Conservation (phyloP, 2,329 filamentous ascomycete species). For the Diaporthe caulivora region DNA sequence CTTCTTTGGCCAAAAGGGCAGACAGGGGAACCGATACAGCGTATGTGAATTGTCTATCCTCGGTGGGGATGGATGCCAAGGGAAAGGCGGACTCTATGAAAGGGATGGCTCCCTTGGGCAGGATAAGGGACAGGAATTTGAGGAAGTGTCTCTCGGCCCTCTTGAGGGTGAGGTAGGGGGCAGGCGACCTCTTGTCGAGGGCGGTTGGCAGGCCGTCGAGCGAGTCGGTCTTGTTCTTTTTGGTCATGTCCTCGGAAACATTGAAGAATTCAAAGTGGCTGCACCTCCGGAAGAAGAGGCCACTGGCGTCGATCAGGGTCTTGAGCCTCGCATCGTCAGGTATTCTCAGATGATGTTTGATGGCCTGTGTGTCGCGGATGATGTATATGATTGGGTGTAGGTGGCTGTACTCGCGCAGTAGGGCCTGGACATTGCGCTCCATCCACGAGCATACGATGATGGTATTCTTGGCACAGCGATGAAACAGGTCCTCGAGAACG, state of each 20-base stretch:
- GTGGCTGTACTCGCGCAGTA: conserved; percentile 72
- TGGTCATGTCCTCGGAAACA: conserved; percentile 64
- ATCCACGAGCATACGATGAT: conserved; percentile 82
- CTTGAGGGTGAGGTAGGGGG: conserved; percentile 76
- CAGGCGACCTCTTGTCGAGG: conserved; percentile 55
- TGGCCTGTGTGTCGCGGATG: conserved; percentile 72
- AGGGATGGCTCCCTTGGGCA: conserved; percentile 65
- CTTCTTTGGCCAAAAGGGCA: conserved; percentile 62
- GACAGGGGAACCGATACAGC: conserved; percentile 73
- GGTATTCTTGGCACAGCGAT: conserved; percentile 68
- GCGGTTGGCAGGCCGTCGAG: conserved; percentile 47
- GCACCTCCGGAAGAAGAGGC: conserved; percentile 71
- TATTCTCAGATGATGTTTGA: conserved; percentile 72
- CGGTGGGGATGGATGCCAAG: conserved; percentile 70
- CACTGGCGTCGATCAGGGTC: conserved; percentile 69
- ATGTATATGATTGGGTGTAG: conserved; percentile 80
- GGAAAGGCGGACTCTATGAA: conserved; percentile 75
- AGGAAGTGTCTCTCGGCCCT: conserved; percentile 77
- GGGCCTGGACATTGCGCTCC: conserved; percentile 70
- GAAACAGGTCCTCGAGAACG: conserved; percentile 71
- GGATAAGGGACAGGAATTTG: conserved; percentile 74
- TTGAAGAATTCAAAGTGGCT: conserved; percentile 85
- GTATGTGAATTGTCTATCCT: conserved; percentile 74
- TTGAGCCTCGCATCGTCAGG: conserved; percentile 67
- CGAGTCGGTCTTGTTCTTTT: conserved; percentile 48